Evolutionary conservation across 1,139 yeast genomes (phyloP), one percentile per base, ranked within the genome.

Genomic region (Maudiozyma humilis): DNA sequence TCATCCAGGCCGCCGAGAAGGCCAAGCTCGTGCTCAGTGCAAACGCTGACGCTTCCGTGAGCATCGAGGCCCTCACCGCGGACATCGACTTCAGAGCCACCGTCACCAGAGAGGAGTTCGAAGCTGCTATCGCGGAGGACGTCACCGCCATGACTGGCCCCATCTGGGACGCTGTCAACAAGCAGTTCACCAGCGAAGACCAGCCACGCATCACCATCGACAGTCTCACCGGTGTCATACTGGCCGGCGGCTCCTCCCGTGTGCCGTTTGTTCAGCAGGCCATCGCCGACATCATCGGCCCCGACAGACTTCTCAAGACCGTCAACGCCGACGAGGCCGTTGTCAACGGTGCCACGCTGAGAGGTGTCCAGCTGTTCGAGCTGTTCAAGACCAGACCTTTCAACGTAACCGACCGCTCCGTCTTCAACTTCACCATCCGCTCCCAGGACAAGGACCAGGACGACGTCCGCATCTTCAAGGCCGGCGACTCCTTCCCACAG

Each of bases 281-380:
- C 44, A 64, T 82, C 47, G 57, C 67, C 4, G 63, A 73, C 3
- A 69, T 83, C 38, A 67, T 82, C 36, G 81, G 81, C 2, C 79
- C 78, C 27, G 79, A 75, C 2, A 68, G 71, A 44, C 70, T 93
- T 41, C 74, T 95, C n/a, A 88, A 82, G 62, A 86, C 82, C 45
- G 95, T 93, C 41, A 91, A 91, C 63, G 93, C 98, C 0, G 99
- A 91, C 65, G 99, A 91, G 65, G 80, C 96, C 47, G 88, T 87
- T 47, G 95, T 88, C 13, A 71, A 86, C 57, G 99, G 99, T 44
- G 79, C 94, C 4, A 79, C 96, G 13, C 68, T 84, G 40, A 75
- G 88, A 50, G 98, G 93, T 13, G 83, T 88, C 43, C 75, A 71
- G 15, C 59, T 79, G 18, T 74, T 82, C 25, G 72, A 75, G 38